Evolutionary conservation across 2,329 filamentous ascomycete genomes (phyloP).

Genomic region (Calonectria hawksworthii): DNA sequence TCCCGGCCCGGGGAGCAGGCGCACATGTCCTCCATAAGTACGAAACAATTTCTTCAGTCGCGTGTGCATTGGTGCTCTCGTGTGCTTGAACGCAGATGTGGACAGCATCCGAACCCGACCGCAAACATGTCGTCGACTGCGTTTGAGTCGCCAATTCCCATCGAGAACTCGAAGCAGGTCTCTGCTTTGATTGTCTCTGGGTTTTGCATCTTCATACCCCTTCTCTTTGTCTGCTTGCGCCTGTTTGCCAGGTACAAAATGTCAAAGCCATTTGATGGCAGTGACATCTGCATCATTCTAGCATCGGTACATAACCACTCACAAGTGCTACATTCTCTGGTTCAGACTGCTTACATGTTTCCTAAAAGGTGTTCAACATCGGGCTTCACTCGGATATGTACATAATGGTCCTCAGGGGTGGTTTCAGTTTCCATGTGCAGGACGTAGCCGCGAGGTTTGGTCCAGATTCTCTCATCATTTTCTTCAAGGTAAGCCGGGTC

Average conservation of each 20-base stretch:
- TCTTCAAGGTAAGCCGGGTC: neutral
- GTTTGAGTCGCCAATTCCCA: constrained; percentile 21
- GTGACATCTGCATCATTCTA: neutral
- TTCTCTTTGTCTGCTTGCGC: neutral
- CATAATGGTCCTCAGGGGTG: neutral
- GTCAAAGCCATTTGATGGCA: neutral
- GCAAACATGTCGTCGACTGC: neutral
- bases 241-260: neutral
- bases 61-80: neutral
- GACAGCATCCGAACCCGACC: neutral
- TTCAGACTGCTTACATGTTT: neutral
- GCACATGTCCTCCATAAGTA: neutral
- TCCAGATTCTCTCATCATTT: neutral
- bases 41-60: neutral
- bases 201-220: constrained; percentile 6
- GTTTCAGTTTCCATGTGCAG: neutral
- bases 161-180: constrained; percentile 20
- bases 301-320: neutral
- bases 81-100: neutral
- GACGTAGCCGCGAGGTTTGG: neutral
- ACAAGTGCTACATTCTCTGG: too few relatives aligned
- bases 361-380: neutral
- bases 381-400: neutral
- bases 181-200: constrained; percentile 2
- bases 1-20: neutral